phyloP scores from a whole-genome alignment of 176 grass and related monocot genomes.

The Phoenix dactylifera region DNA sequence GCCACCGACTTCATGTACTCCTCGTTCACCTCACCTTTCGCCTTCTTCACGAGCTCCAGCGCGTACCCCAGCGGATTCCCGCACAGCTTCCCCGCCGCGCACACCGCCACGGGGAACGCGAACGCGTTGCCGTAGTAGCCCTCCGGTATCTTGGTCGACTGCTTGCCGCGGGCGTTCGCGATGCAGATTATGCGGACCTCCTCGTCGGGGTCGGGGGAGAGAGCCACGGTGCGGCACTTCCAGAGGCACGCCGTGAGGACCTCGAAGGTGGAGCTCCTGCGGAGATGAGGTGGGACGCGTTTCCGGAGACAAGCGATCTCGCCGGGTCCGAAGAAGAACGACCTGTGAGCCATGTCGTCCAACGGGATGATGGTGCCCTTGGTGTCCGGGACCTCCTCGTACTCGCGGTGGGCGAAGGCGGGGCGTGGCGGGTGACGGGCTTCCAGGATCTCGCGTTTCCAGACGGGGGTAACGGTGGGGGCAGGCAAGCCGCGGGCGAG shows the following conservation, averaged over 20 bases:
- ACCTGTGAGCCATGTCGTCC: slow-evolving; percentile 60
- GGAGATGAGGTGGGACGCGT: slow-evolving; percentile 28
- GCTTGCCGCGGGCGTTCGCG: slow-evolving; percentile 52
- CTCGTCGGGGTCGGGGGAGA: slow-evolving; percentile 50
- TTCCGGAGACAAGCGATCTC: slow-evolving; percentile 41
- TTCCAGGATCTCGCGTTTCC: slow-evolving; percentile 41
- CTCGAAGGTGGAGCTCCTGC: slow-evolving; percentile 58
- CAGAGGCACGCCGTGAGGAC: slow-evolving; percentile 63
- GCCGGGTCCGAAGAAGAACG: slow-evolving; percentile 54
- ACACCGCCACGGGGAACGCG: slow-evolving; percentile 52
- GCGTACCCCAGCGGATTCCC: slow-evolving; percentile 42
- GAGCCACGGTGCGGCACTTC: slow-evolving; percentile 61
- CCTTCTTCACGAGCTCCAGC: slow-evolving; percentile 45
- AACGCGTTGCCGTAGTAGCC: slow-evolving; percentile 88
- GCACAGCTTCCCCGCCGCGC: slow-evolving; percentile 33
- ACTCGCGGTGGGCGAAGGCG: slow-evolving; percentile 52
- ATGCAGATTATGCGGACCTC: slow-evolving; percentile 73
- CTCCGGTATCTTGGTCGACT: slow-evolving; percentile 22
- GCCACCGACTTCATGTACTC: slow-evolving; percentile 63
- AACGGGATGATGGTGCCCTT: slow-evolving; percentile 63
- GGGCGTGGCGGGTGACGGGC: slow-evolving; percentile 39
- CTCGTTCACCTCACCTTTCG: slow-evolving; percentile 47
- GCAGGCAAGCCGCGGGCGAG: slow-evolving; percentile 36
- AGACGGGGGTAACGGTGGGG: slow-evolving; percentile 42
- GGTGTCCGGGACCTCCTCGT: slow-evolving; percentile 63